phyloP scores from a whole-genome alignment of 306 rosid species.

The Medicago arabica region DNA sequence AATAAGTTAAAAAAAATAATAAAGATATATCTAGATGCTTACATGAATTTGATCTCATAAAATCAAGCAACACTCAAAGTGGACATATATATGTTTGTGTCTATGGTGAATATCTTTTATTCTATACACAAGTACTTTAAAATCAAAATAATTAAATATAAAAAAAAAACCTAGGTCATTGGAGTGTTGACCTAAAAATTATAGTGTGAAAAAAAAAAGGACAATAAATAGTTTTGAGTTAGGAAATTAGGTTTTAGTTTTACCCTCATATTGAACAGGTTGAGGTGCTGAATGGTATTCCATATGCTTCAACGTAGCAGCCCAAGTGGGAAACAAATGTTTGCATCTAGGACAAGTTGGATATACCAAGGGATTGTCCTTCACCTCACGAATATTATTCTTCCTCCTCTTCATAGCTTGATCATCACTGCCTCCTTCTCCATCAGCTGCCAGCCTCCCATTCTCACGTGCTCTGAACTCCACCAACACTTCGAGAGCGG shows the following conservation, averaged over 20 bases:
- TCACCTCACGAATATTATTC: neutral
- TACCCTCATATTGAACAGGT: neutral
- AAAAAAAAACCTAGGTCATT: no score
- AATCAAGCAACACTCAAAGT: neutral
- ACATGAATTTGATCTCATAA: neutral
- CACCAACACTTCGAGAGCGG: conserved; percentile 15
- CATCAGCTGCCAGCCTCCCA: neutral
- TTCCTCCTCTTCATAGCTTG: conserved; percentile 35
- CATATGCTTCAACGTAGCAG: conserved; percentile 47
- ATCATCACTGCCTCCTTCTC: neutral
- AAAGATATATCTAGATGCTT: neutral
- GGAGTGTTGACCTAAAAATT: neutral
- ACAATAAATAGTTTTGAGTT: neutral
- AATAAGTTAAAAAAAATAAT: neutral
- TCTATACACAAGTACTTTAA: no score
- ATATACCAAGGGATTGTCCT: conserved; percentile 22
- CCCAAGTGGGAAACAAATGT: conserved; percentile 30
- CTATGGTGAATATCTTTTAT: no score
- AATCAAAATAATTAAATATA: no score
- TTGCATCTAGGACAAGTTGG: conserved; percentile 38
- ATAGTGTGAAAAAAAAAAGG: neutral
- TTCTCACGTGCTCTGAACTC: neutral
- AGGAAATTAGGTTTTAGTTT: neutral
- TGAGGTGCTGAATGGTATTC: no score
- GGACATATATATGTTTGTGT: neutral